Percentiles rank a stretch among this genome's conserved stretches.
Conservation (phyloP, 164 flowering plant species). For the Echeveria elegans region DNA sequence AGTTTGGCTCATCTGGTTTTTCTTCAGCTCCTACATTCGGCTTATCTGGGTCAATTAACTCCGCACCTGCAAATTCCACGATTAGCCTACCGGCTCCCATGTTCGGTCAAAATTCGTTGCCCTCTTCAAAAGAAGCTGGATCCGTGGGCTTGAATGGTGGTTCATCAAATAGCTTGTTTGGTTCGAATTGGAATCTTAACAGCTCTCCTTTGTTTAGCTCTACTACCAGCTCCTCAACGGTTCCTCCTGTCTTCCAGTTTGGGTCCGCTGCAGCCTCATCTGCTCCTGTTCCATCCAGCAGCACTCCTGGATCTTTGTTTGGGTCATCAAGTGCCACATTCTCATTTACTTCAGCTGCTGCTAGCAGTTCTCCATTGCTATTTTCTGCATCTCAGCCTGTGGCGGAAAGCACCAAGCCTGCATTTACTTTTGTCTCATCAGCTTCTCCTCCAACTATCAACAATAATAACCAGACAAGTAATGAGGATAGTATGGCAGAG, state of each 20-base stretch:
- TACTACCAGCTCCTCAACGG: conserved; percentile 21
- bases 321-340: conserved; percentile 27
- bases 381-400: conserved; percentile 22
- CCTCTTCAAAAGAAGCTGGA: conserved; percentile 19
- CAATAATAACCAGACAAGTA: conserved; percentile 56
- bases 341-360: conserved; percentile 38
- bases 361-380: conserved; percentile 19
- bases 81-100: conserved; percentile 31
- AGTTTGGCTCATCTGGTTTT: conserved; percentile 35
- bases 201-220: conserved; percentile 30
- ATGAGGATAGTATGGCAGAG: conserved; percentile 94
- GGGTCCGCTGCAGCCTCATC: conserved; percentile 28
- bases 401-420: conserved; percentile 29
- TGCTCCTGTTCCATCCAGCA: conserved; percentile 14
- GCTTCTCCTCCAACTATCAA: conserved; percentile 21
- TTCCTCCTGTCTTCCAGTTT: conserved; percentile 35
- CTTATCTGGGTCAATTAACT: conserved; percentile 24
- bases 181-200: conserved; percentile 27
- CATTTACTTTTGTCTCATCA: conserved; percentile 25
- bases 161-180: conserved; percentile 24
- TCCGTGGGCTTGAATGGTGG: conserved; percentile 18
- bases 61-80: conserved; percentile 25
- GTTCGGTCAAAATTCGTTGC: conserved; percentile 30
- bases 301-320: conserved; percentile 20
- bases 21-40: conserved; percentile 35